phyloP scores from a whole-genome alignment of 768 basidiomycete species.

The Dacryopinax primogenitus region DNA sequence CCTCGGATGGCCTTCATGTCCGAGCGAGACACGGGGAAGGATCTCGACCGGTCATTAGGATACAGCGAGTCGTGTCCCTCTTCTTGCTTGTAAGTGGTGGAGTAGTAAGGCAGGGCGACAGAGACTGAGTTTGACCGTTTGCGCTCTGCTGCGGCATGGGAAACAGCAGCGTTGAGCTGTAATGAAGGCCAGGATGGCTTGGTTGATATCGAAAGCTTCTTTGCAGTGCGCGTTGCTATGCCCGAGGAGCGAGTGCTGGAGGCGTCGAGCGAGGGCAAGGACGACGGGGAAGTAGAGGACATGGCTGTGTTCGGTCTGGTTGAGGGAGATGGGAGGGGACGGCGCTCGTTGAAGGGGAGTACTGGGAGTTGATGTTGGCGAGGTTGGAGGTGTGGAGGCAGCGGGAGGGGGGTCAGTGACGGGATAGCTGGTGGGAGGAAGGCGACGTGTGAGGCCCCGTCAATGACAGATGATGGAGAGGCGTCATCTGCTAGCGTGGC shows the following conservation, averaged over 20 bases:
- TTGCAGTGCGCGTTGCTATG: background rate
- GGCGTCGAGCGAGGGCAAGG: background rate
- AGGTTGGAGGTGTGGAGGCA: background rate
- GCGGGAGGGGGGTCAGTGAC: background rate
- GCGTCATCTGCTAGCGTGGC: background rate
- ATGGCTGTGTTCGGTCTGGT: background rate
- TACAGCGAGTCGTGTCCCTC: slow-evolving; percentile 41
- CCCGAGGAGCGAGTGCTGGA: background rate
- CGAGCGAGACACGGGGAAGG: slow-evolving; percentile 76
- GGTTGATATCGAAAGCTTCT: background rate
- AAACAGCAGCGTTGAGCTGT: background rate
- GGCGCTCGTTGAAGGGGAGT: background rate
- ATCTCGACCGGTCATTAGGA: slow-evolving; percentile 64
- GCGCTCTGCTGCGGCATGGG: background rate
- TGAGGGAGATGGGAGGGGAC: background rate
- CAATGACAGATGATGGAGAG: background rate
- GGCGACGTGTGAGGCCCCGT: background rate
- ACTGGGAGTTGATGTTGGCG: background rate
- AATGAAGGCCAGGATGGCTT: background rate
- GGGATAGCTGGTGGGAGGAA: background rate
- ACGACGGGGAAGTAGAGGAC: background rate
- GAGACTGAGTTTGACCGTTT: background rate
- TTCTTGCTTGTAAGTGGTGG: background rate
- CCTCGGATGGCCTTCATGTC: slow-evolving; percentile 81
- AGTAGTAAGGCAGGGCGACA: background rate